Evolutionary conservation across 306 rosid genomes (phyloP), one percentile per base, ranked within the genome.

Genomic region (Lathyrus oleraceus): DNA sequence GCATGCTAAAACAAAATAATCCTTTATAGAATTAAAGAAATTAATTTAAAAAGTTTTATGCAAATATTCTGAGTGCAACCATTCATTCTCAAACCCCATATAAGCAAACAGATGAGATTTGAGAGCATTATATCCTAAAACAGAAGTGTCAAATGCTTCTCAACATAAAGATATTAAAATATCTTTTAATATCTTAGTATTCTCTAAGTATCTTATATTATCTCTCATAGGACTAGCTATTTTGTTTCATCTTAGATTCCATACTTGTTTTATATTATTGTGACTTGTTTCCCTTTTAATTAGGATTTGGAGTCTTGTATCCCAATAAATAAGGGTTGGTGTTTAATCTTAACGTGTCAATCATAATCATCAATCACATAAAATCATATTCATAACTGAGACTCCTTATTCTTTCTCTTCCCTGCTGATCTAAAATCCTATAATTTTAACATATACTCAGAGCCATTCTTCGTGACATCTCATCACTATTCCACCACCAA

Each of bases 1-100:
- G 89, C 85, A 74, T 87, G 99, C 99, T 95, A 86, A 77, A 71
- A 81, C 28, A 78, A 69, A 77, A 23, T 77, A 67, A 70, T 51
- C 66, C 61, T 59, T 73, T 30, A 73, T 72, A 36, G 53, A 51
- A 67, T 43, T 23, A 51, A 67, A 67, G 59, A 15, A 45, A 67
- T 47, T 25, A 45, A 44, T 15, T 79, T 62, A 53, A 28, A 38
- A 69, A 49, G 40, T 15, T 36, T 35, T 79, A 67, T 49, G 56
- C 71, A 74, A 43, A 28, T 73, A 64, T 62, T 65, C 45, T 71
- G 73, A 51, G 38, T 19, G 74, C 56, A 45, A 57, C 69, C 73
- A 59, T 42, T 47, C 45, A 70, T 58, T 44, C 63, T 44, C 52
- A 6, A 61, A 74, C 40, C 36, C 51, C 32, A 21, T 47, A 32